Evolutionary conservation across 2,329 filamentous ascomycete species (phyloP).

Genomic region (Fusarium sororula): DNA sequence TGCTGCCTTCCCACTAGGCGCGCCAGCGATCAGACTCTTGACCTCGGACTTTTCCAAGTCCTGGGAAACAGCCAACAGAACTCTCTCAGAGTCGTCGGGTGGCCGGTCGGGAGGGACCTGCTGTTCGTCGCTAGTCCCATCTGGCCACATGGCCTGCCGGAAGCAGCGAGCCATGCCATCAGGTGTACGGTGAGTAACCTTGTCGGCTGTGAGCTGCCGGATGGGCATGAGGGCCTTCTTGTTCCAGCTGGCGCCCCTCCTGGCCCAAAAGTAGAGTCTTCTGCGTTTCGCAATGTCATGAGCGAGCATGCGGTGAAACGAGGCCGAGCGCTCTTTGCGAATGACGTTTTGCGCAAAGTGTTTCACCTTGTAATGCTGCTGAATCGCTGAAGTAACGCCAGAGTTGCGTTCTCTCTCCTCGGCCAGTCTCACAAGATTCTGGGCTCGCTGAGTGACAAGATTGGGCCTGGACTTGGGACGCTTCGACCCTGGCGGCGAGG

Average conservation of each 20-base stretch:
- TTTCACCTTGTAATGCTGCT: background rate
- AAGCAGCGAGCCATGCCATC: background rate
- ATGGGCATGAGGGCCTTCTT: background rate
- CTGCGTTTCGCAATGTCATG: background rate
- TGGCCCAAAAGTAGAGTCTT: background rate
- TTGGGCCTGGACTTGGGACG: background rate
- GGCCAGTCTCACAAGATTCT: background rate
- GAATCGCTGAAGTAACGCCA: background rate
- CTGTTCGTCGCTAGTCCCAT: background rate
- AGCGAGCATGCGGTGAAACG: background rate
- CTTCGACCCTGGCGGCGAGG: background rate
- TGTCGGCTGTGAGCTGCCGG: background rate
- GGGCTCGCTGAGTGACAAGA: background rate
- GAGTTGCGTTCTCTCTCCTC: background rate
- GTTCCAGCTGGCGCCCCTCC: background rate
- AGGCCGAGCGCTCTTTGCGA: background rate
- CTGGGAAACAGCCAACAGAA: background rate
- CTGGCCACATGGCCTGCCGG: background rate
- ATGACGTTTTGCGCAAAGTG: background rate
- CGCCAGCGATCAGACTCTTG: background rate
- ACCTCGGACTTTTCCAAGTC: background rate
- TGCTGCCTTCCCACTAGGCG: background rate
- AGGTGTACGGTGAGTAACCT: background rate
- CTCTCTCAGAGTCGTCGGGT: background rate
- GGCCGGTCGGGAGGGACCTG: background rate